Evolutionary conservation across 495 filamentous ascomycete genomes (phyloP).

Genomic region (Podospora pseudocomata): DNA sequence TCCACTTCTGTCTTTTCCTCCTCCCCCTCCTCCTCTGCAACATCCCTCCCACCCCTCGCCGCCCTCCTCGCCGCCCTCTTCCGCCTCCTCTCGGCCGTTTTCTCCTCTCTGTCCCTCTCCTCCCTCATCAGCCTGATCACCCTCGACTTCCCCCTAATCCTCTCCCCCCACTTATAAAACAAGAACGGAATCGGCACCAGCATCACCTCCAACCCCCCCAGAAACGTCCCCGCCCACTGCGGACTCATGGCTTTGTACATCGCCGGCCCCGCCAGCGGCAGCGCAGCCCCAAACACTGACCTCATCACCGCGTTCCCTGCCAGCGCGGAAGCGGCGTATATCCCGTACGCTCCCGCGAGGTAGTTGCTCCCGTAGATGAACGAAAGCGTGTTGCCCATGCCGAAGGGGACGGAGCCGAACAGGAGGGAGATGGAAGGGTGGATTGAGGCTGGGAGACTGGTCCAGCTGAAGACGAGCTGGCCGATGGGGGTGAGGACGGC

Average conservation of each 20-base stretch:
- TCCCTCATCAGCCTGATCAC: constrained; percentile 68
- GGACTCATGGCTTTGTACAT: constrained; percentile 67
- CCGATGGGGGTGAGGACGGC: constrained; percentile 65
- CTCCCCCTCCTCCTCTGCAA: too few relatives aligned
- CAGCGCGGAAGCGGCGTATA: constrained; percentile 72
- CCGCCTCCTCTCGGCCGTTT: constrained; percentile 34
- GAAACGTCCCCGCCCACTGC: constrained; percentile 73
- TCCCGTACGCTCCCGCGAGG: constrained; percentile 70
- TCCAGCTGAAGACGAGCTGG: constrained; percentile 79
- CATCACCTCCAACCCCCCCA: constrained; percentile 64
- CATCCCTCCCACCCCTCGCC: too few relatives aligned
- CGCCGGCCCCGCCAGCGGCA: constrained; percentile 68
- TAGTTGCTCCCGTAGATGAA: constrained; percentile 83
- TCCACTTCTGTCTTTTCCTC: too few relatives aligned
- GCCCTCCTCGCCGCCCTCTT: constrained; percentile 21
- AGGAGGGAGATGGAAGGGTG: constrained; percentile 73
- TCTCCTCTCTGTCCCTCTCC: constrained; percentile 61
- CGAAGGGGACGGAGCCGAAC: constrained; percentile 69
- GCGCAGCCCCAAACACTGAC: constrained; percentile 61
- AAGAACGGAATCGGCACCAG: constrained; percentile 76
- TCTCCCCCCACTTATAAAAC: constrained; percentile 71
- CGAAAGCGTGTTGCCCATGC: constrained; percentile 67
- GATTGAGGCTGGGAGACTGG: constrained; percentile 64
- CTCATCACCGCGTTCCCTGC: constrained; percentile 73
- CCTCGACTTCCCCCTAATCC: constrained; percentile 61